These are phyloP conservation scores for Trichophyton simii DNA, from an alignment of 2,329 filamentous ascomycete species.

Conservation along the genomic window DNA sequence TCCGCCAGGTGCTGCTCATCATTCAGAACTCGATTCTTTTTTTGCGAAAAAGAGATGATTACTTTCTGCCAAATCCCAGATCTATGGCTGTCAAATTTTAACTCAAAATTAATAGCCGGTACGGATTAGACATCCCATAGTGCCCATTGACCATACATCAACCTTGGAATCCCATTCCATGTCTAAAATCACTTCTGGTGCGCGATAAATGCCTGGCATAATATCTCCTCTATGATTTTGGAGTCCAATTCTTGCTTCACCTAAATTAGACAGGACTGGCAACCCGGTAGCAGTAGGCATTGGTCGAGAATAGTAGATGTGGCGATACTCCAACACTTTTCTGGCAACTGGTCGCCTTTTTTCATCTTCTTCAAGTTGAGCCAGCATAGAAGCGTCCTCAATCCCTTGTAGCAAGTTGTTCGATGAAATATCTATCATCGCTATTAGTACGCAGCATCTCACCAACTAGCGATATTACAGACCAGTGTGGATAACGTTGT, in stretches of 20 bases:
- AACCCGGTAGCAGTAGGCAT: conserved; percentile 1
- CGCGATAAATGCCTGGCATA: conserved; percentile 16
- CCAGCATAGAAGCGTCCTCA: conserved; percentile 7
- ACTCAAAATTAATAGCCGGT: too few relatives aligned
- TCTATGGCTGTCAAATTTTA: background rate
- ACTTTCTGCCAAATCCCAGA: conserved; percentile 8
- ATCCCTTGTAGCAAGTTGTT: conserved; percentile 21
- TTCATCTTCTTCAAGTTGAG: conserved; percentile 9
- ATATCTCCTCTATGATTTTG: conserved; percentile 10
- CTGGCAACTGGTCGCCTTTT: conserved; percentile 7
- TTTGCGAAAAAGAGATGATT: conserved; percentile 1
- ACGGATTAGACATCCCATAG: conserved; percentile 13
- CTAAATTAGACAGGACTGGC: conserved; percentile 10
- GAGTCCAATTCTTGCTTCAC: conserved; percentile 2
- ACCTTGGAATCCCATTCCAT: conserved; percentile 17
- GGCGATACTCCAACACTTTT: conserved; percentile 10
- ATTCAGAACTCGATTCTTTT: background rate
- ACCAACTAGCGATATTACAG: conserved; percentile 1
- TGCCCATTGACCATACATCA: conserved; percentile 19
- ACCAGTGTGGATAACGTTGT: conserved; percentile 9
- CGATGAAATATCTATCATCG: conserved; percentile 19
- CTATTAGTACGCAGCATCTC: background rate
- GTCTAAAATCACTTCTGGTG: conserved; percentile 16
- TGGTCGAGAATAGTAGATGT: conserved; percentile 7
- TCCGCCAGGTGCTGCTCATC: conserved; percentile 17